These are phyloP conservation scores for Colletotrichum sp. DNA, from an alignment of 2,329 filamentous ascomycete species.

Conservation along the genomic window DNA sequence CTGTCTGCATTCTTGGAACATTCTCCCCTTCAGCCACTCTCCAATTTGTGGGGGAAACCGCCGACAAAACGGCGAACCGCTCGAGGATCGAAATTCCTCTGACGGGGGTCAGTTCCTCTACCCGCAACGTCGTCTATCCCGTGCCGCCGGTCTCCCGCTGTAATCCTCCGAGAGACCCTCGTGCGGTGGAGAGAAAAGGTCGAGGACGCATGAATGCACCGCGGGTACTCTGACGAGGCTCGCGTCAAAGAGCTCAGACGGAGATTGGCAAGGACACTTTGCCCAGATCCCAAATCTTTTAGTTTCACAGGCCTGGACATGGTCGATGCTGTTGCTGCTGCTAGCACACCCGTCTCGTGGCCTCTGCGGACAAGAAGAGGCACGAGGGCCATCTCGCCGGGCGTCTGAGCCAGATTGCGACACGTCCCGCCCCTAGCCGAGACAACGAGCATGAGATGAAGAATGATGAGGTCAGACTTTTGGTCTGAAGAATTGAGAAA, in stretches of 20 bases:
- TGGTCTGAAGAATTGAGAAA: background rate
- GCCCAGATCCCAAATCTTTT: background rate
- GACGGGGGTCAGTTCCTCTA: background rate
- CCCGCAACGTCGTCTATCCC: background rate
- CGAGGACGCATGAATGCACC: slow-evolving; percentile 10
- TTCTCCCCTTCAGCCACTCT: slow-evolving; percentile 8
- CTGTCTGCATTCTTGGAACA: slow-evolving; percentile 7
- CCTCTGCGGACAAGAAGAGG: background rate
- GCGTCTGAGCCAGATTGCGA: background rate
- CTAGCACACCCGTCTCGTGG: background rate
- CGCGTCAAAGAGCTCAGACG: slow-evolving; percentile 10
- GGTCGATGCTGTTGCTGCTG: background rate
- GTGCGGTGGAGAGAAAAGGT: background rate
- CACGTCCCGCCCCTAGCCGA: background rate
- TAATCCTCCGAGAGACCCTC: background rate
- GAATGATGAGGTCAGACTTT: background rate
- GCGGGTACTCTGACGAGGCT: slow-evolving; percentile 7
- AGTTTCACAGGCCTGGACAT: background rate
- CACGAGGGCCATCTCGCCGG: background rate
- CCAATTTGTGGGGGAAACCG: background rate
- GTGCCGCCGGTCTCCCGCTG: background rate
- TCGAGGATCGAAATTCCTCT: background rate
- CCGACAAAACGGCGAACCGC: background rate
- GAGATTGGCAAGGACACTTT: background rate
- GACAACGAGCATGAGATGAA: slow-evolving; percentile 1